Conservation (phyloP, 371 early-diverging fungal genomes). For the Thermomucor indicae-seudaticae region DNA sequence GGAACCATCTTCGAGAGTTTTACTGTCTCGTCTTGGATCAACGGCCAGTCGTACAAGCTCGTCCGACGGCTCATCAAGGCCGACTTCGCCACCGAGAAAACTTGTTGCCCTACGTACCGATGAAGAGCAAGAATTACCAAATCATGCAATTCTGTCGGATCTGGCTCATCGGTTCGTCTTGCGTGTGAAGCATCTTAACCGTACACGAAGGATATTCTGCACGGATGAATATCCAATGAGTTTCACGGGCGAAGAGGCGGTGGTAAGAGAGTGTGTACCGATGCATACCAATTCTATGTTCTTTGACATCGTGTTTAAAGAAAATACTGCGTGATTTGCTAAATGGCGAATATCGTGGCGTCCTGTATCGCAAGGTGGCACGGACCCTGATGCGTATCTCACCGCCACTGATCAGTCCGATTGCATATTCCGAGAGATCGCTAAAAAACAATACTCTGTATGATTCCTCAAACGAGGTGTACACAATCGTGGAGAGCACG, state of each 20-base stretch:
- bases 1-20: too few species aligned
- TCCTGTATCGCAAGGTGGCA: constrained; percentile 23
- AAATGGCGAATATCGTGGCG: constrained; percentile 6
- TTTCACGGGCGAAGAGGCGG: constrained; percentile 40
- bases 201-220: constrained; percentile 28
- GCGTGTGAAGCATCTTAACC: constrained; percentile 21
- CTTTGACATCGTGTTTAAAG: constrained; percentile 9
- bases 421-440: constrained; percentile 39
- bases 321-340: constrained; percentile 27
- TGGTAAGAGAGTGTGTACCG: constrained; percentile 17
- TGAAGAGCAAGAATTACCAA: constrained; percentile 3
- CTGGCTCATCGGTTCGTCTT: constrained; percentile 21
- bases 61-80: neutral
- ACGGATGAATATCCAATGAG: constrained; percentile 40
- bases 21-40: too few species aligned
- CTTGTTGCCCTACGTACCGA: too few species aligned
- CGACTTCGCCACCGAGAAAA: too few species aligned
- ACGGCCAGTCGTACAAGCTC: neutral
- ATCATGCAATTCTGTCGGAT: constrained; percentile 34
- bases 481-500: constrained; percentile 26
- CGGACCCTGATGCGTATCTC: constrained; percentile 27
- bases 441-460: constrained; percentile 31
- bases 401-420: constrained; percentile 33
- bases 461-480: constrained; percentile 31
- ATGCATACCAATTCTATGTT: neutral